Percentiles rank a stretch among this genome's conserved stretches.
These are phyloP conservation scores for Exophiala spinifera DNA, from an alignment of 2,329 filamentous ascomycete genomes.

Conservation along the genomic window DNA sequence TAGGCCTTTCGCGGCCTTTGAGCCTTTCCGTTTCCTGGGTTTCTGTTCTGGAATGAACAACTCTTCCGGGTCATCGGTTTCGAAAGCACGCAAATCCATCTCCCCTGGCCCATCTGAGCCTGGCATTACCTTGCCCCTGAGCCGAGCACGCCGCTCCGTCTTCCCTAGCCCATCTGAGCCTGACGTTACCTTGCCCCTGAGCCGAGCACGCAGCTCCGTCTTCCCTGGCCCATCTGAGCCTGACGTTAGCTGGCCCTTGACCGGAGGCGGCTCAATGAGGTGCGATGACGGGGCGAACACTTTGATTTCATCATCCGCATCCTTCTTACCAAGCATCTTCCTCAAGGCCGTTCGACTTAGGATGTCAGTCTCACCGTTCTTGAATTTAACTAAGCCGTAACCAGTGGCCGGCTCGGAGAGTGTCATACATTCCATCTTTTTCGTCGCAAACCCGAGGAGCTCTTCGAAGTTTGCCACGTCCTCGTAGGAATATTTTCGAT, in stretches of 20 bases:
- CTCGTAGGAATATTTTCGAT: neutral
- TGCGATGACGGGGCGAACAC: neutral
- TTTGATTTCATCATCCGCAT: neutral
- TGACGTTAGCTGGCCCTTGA: too few relatives aligned
- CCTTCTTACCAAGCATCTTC: neutral
- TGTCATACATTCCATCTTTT: neutral
- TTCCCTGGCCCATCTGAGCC: too few relatives aligned
- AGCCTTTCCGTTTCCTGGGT: neutral
- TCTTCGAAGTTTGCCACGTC: conserved; percentile 1
- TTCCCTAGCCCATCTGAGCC: too few relatives aligned
- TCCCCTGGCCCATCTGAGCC: too few relatives aligned
- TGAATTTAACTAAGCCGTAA: neutral
- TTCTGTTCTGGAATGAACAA: neutral
- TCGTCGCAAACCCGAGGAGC: conserved; percentile 2
- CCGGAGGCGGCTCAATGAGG: neutral
- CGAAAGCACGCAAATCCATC: neutral
- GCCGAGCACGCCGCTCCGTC: too few relatives aligned
- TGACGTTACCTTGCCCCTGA: too few relatives aligned
- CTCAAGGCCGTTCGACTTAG: neutral
- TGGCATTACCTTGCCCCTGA: too few relatives aligned
- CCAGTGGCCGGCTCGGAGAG: neutral
- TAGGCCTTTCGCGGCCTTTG: neutral
- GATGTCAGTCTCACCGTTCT: neutral
- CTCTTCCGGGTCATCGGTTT: neutral
- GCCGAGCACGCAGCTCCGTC: too few relatives aligned